Percentiles rank a stretch among this genome's conserved stretches.
These are phyloP conservation scores for Ophiostoma novo-ulmi DNA, from an alignment of 2,329 filamentous ascomycete genomes.

Conservation along the genomic window DNA sequence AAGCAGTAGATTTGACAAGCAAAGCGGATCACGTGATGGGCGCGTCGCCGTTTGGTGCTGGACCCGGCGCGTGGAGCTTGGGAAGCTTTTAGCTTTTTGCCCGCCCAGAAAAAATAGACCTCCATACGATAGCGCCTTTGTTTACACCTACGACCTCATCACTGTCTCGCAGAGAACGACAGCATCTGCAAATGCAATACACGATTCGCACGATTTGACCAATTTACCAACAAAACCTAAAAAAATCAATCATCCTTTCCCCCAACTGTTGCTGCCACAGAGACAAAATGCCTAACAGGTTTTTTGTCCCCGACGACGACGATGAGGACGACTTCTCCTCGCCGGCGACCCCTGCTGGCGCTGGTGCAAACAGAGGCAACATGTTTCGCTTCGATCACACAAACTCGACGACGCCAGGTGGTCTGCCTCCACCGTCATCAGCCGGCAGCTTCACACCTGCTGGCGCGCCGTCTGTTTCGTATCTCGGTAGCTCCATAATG, in stretches of 20 bases:
- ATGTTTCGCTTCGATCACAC: slow-evolving; percentile 39
- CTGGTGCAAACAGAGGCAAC: slow-evolving; percentile 26
- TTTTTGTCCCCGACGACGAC: slow-evolving; percentile 27
- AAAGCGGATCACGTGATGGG: slow-evolving; percentile 15
- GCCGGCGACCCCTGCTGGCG: slow-evolving; percentile 25
- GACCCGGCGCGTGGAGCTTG: slow-evolving; percentile 19
- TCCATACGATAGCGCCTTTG: slow-evolving; percentile 11
- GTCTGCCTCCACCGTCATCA: slow-evolving; percentile 49
- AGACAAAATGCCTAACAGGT: slow-evolving; percentile 26
- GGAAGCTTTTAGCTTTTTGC: slow-evolving; percentile 20
- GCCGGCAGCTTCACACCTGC: slow-evolving; percentile 52
- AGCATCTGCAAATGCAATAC: neutral
- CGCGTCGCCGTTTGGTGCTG: slow-evolving; percentile 13
- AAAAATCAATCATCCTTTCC: neutral
- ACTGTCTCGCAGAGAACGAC: too few relatives aligned
- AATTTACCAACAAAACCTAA: neutral
- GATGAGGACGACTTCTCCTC: slow-evolving; percentile 24
- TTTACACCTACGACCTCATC: neutral
- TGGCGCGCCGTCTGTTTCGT: slow-evolving; percentile 52
- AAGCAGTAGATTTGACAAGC: too few relatives aligned
- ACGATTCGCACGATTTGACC: neutral
- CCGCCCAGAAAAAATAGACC: slow-evolving; percentile 17
- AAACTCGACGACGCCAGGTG: slow-evolving; percentile 51
- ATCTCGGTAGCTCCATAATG: slow-evolving; percentile 51
- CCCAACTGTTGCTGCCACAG: neutral